Percentiles rank a stretch among this genome's conserved stretches.
Evolutionary conservation across 2,329 filamentous ascomycete genomes (phyloP).

Genomic region (Fusarium mangiferae): DNA sequence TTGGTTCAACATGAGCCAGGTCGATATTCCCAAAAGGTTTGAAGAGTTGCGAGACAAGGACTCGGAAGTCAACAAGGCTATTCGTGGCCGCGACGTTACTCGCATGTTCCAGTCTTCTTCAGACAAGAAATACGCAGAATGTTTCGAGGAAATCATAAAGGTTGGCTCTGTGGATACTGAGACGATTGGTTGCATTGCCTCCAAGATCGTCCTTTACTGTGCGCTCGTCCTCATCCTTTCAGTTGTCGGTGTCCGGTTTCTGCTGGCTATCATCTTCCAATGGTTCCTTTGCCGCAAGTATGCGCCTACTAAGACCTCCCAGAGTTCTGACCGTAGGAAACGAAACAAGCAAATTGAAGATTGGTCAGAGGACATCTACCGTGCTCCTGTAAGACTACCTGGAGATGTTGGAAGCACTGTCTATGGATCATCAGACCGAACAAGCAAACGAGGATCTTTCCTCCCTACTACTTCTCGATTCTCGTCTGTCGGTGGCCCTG

Average conservation of each 20-base stretch:
- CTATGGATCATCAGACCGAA: constrained; percentile 69
- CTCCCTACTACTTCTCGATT: constrained; percentile 95
- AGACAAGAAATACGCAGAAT: constrained; percentile 86
- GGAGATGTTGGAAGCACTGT: constrained; percentile 77
- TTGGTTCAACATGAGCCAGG: constrained; percentile 89
- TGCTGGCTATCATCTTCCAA: constrained; percentile 90
- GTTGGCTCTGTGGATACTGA: constrained; percentile 96
- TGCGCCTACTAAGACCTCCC: constrained; percentile 84
- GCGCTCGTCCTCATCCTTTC: constrained; percentile 91
- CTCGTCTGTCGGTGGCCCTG: constrained; percentile 86
- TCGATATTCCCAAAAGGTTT: constrained; percentile 80
- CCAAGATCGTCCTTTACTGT: constrained; percentile 94
- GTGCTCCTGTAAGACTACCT: constrained; percentile 82
- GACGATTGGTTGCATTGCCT: constrained; percentile 96
- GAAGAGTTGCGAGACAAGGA: constrained; percentile 79
- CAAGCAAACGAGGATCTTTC: constrained; percentile 86
- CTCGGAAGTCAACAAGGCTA: constrained; percentile 65
- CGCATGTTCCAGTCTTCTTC: constrained; percentile 81
- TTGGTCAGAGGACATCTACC: constrained; percentile 97
- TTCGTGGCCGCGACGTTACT: constrained; percentile 89
- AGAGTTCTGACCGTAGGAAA: constrained; percentile 82
- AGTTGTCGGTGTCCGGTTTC: constrained; percentile 86
- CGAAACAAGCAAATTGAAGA: constrained; percentile 95
- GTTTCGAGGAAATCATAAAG: constrained; percentile 92
- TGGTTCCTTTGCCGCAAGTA: constrained; percentile 95